Evolutionary conservation across 75 land plant species (phyloP).

Genomic region (Cupressus sempervirens): DNA sequence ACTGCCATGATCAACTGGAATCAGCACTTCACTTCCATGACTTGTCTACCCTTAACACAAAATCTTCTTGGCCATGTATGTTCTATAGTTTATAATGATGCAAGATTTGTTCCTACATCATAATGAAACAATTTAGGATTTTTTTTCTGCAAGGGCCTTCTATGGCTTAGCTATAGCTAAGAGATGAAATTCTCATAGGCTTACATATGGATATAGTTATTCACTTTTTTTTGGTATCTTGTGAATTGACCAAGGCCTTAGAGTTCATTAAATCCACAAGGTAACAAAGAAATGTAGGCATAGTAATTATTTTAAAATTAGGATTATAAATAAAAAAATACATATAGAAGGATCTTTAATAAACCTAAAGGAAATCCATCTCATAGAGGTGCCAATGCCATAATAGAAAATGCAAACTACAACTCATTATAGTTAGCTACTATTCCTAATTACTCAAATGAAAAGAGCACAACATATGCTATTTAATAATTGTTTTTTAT

Average conservation of each 20-base stretch:
- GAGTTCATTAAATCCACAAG: neutral
- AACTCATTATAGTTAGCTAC: neutral
- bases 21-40: too few relatives aligned
- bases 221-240: neutral
- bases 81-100: too few relatives aligned
- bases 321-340: too few relatives aligned
- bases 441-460: neutral
- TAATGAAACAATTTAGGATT: neutral
- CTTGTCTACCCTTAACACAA: too few relatives aligned
- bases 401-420: neutral
- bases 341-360: neutral
- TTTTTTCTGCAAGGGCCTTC: neutral
- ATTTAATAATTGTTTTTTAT: too few relatives aligned
- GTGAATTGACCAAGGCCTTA: neutral
- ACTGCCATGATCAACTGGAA: too few relatives aligned
- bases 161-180: too few relatives aligned
- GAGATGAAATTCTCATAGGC: neutral
- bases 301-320: neutral
- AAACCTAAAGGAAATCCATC: neutral
- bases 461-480: neutral
- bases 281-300: neutral
- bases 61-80: too few relatives aligned
- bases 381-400: neutral
- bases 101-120: too few relatives aligned
- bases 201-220: neutral